A percentile compares a stretch with the other conserved stretches of the same genome.
These are phyloP conservation scores for Coemansia sp. DNA, from an alignment of 192 early-diverging fungal genomes.

Conservation along the genomic window DNA sequence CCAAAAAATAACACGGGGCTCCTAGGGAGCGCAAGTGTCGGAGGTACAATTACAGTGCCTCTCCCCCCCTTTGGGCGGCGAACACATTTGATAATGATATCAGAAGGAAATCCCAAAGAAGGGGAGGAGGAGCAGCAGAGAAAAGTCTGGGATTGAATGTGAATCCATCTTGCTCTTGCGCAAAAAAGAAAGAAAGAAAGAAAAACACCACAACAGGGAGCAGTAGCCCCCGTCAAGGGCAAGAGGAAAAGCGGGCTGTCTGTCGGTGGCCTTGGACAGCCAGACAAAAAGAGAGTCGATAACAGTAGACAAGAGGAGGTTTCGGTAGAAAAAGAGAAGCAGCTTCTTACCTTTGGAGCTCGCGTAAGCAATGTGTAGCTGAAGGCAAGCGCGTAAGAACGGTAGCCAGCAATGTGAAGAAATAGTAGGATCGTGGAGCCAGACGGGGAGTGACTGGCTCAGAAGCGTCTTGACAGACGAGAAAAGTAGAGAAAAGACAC, in stretches of 20 bases:
- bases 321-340: neutral
- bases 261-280: neutral
- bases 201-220: neutral
- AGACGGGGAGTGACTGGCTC: neutral
- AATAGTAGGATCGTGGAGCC: slow-evolving; percentile 4
- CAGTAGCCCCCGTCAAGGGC: neutral
- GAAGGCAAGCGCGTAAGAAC: neutral
- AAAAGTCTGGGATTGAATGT: neutral
- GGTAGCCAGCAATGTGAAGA: neutral
- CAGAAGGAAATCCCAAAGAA: slow-evolving; percentile 3
- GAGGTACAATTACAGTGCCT: slow-evolving; percentile 6
- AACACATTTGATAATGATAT: neutral
- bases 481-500: neutral
- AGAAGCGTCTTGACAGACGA: neutral
- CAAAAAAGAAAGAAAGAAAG: neutral
- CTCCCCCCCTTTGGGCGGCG: neutral
- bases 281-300: neutral
- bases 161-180: neutral
- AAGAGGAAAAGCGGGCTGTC: neutral
- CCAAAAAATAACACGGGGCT: neutral
- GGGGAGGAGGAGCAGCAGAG: neutral
- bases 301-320: neutral
- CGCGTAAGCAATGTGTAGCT: neutral
- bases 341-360: slow-evolving; percentile 5
- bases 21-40: neutral